phyloP scores from a whole-genome alignment of 202 grass and related monocot species.

The Brachypodium distachyon region DNA sequence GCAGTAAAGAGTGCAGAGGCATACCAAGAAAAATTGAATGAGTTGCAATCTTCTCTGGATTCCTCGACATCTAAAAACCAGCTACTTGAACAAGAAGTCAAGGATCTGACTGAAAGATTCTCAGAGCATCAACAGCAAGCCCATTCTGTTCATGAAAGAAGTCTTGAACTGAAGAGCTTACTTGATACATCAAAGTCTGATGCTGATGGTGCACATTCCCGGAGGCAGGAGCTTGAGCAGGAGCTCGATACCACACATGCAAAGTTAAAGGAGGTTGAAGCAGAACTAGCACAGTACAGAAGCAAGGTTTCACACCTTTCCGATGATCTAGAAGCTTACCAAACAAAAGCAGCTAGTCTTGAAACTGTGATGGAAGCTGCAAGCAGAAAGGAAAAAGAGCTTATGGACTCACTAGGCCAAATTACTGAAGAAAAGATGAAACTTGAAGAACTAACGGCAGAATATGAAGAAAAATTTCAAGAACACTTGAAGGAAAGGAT shows the following conservation, averaged over 20 bases:
- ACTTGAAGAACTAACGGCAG: conserved; percentile 27
- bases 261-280: conserved; percentile 44
- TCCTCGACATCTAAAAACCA: conserved; percentile 38
- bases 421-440: conserved; percentile 58
- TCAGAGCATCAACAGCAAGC: conserved; percentile 65
- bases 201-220: conserved; percentile 60
- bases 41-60: conserved; percentile 63
- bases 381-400: conserved; percentile 58
- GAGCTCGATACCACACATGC: conserved; percentile 38
- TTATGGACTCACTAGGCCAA: conserved; percentile 43
- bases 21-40: conserved; percentile 56
- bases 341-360: conserved; percentile 58
- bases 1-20: conserved; percentile 26
- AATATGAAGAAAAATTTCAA: conserved; percentile 43
- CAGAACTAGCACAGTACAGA: conserved; percentile 44
- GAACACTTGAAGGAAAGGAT: conserved; percentile 37
- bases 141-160: conserved; percentile 45
- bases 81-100: conserved; percentile 75
- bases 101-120: conserved; percentile 58
- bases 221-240: conserved; percentile 56
- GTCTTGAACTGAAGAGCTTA: conserved; percentile 57
- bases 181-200: conserved; percentile 48
- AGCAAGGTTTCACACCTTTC: conserved; percentile 48
- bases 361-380: conserved; percentile 49
- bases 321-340: conserved; percentile 49